phyloP scores from a whole-genome alignment of 169 alveolate genomes.

The Toxoplasma gondii region DNA sequence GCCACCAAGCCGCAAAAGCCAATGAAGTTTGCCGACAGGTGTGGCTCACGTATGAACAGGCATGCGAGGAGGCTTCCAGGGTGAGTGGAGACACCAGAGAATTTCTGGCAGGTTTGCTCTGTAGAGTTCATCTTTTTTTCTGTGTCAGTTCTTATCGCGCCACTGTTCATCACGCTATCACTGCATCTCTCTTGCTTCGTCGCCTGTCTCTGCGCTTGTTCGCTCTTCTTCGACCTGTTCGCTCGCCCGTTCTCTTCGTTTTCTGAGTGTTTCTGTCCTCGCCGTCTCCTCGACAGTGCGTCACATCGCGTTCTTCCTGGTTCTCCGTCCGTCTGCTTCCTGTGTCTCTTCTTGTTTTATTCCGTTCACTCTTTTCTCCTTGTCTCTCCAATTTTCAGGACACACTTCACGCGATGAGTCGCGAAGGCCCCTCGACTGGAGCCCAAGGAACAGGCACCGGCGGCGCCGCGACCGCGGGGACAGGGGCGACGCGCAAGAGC shows the following conservation, averaged over 20 bases:
- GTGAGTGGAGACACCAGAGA: neutral
- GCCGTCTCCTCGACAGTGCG: too few species aligned
- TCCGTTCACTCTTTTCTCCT: neutral
- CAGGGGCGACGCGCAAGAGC: neutral
- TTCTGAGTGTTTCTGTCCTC: too few species aligned
- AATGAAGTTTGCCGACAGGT: conserved; percentile 4
- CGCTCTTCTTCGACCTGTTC: too few species aligned
- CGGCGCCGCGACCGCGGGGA: conserved; percentile 3
- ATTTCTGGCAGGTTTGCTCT: neutral
- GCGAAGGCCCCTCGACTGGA: neutral
- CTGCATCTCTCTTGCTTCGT: neutral
- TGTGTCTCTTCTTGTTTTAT: too few species aligned
- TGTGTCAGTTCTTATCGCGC: neutral
- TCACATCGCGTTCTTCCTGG: too few species aligned
- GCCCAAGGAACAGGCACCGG: neutral
- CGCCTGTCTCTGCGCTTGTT: neutral
- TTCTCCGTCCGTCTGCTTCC: neutral
- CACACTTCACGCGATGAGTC: neutral
- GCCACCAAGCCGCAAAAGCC: neutral
- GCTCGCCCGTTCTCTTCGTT: too few species aligned
- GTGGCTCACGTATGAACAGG: conserved; percentile 21
- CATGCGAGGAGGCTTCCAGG: conserved; percentile 2
- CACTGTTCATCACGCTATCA: neutral
- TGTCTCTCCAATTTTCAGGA: neutral
- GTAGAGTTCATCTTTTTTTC: neutral